A percentile compares a stretch with the other conserved stretches of the same genome.
Evolutionary conservation across 495 filamentous ascomycete species (phyloP).

Genomic region (Neurospora discreta): DNA sequence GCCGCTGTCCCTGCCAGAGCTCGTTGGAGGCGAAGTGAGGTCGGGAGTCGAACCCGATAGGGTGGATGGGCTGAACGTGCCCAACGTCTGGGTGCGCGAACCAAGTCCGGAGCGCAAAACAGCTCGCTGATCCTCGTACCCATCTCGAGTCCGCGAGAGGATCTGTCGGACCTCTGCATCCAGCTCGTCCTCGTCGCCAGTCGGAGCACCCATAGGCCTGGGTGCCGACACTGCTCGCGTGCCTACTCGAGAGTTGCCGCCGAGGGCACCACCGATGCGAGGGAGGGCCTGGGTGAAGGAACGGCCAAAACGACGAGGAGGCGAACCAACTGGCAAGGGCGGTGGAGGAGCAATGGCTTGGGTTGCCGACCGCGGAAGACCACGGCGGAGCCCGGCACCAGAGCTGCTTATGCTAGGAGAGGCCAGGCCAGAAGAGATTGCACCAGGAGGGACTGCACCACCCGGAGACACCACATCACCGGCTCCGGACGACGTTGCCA

Average conservation of each 20-base stretch:
- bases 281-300: background rate
- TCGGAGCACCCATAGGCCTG: background rate
- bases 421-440: background rate
- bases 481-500: background rate
- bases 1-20: background rate
- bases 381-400: background rate
- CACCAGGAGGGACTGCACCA: background rate
- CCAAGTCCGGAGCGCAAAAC: background rate
- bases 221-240: background rate
- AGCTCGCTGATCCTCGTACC: background rate
- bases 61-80: background rate
- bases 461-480: background rate
- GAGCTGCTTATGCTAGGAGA: background rate
- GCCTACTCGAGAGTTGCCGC: background rate
- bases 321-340: background rate
- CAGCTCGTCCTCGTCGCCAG: background rate
- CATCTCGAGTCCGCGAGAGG: background rate
- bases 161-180: background rate
- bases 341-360: background rate
- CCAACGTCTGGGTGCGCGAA: background rate
- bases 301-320: background rate
- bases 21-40: background rate
- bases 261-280: background rate
- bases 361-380: background rate
- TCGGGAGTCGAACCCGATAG: background rate